phyloP scores from a whole-genome alignment of 495 filamentous ascomycete species.

The Pseudomonodictys pantanalensis region DNA sequence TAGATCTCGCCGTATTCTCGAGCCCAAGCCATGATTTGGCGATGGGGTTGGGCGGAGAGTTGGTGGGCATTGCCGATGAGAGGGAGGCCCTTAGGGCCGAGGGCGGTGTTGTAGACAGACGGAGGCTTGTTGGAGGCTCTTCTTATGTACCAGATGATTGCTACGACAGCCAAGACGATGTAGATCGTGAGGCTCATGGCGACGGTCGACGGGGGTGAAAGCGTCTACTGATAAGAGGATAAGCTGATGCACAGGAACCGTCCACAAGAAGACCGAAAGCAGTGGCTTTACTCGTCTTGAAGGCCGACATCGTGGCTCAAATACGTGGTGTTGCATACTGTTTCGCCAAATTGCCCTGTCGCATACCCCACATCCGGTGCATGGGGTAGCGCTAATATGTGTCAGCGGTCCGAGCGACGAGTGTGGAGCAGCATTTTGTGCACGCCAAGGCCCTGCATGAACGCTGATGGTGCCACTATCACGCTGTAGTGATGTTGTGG shows the following conservation, averaged over 20 bases:
- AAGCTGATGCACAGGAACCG: neutral
- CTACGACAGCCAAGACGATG: slow-evolving; percentile 1
- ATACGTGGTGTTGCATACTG: too few relatives aligned
- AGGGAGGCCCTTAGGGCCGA: slow-evolving; percentile 21
- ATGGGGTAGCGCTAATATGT: too few relatives aligned
- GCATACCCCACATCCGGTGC: slow-evolving; percentile 15
- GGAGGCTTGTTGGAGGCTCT: slow-evolving; percentile 3
- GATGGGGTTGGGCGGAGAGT: slow-evolving; percentile 19
- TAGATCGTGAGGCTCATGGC: too few relatives aligned
- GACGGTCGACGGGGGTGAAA: neutral
- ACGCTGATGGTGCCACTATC: neutral
- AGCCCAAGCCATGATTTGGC: slow-evolving; percentile 16
- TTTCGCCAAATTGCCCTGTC: too few relatives aligned
- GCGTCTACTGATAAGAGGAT: neutral
- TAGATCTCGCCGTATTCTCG: slow-evolving; percentile 26
- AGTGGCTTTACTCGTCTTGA: too few relatives aligned
- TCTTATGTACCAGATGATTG: slow-evolving; percentile 7
- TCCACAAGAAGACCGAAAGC: too few relatives aligned
- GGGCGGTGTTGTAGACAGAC: slow-evolving; percentile 5
- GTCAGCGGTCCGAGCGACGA: neutral
- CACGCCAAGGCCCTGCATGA: too few relatives aligned
- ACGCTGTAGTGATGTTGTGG: neutral
- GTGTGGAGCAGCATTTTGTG: slow-evolving; percentile 3
- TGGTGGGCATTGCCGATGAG: slow-evolving; percentile 28
- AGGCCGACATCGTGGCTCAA: too few relatives aligned